Conservation (phyloP, 2,329 filamentous ascomycete species). For the Talaromyces sp. region DNA sequence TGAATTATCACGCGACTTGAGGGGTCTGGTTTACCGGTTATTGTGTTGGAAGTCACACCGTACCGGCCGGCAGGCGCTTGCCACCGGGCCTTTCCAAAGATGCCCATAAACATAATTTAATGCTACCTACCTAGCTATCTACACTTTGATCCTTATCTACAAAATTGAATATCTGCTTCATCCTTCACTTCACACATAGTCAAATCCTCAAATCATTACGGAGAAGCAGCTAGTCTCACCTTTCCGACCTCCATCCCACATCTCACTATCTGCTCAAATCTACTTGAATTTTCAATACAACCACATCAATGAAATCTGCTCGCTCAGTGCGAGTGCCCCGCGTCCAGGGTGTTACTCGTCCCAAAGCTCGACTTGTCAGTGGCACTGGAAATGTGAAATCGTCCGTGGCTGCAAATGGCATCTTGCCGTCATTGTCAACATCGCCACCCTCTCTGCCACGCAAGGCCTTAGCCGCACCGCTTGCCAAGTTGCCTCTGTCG, state of each 20-base stretch:
- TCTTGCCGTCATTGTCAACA: conserved; percentile 26
- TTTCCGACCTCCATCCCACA: not conserved
- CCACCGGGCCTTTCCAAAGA: conserved; percentile 23
- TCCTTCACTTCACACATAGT: not conserved
- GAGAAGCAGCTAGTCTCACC: not conserved
- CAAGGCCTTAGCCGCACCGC: conserved; percentile 30
- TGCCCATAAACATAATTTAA: not conserved
- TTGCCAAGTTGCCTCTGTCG: conserved; percentile 41
- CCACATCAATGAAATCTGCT: conserved; percentile 31
- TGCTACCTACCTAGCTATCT: conserved; percentile 1
- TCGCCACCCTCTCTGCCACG: conserved; percentile 25
- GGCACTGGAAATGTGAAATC: conserved; percentile 37
- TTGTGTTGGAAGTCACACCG: conserved; percentile 16
- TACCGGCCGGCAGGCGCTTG: conserved; percentile 28
- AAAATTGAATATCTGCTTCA: not conserved
- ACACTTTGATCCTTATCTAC: not conserved
- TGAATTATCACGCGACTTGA: not conserved
- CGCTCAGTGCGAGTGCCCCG: conserved; percentile 30
- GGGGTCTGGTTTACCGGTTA: conserved; percentile 9
- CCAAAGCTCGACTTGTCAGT: conserved; percentile 31
- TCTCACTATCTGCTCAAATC: too few relatives aligned
- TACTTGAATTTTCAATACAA: too few relatives aligned
- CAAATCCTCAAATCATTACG: too few relatives aligned
- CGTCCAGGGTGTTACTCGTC: conserved; percentile 14
- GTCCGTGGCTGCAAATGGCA: conserved; percentile 29